Evolutionary conservation across 768 basidiomycete genomes (phyloP).

Genomic region (Trametes villosa): DNA sequence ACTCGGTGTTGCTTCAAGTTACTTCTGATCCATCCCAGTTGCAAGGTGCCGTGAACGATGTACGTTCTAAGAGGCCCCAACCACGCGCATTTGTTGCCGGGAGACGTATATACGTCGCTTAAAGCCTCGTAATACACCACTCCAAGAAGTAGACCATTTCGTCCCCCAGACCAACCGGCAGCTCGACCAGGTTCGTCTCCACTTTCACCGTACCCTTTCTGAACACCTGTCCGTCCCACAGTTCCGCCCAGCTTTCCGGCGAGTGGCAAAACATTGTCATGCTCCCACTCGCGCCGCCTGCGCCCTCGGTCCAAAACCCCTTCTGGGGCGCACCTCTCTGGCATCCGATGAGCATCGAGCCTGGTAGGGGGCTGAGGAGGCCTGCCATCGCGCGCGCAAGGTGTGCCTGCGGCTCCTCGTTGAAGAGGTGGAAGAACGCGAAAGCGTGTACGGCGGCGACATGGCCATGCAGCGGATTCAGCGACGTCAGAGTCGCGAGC

Average conservation of each 20-base stretch:
- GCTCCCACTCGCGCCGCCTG: conserved; percentile 7
- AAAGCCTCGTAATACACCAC: conserved; percentile 22
- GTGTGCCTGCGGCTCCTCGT: conserved; percentile 40
- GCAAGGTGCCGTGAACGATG: no score
- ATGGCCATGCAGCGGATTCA: conserved; percentile 50
- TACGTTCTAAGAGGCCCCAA: no score
- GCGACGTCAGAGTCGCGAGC: conserved; percentile 40
- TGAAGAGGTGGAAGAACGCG: conserved; percentile 53
- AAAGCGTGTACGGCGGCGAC: conserved; percentile 52
- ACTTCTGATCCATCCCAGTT: no score
- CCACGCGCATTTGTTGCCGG: neutral
- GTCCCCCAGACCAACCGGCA: neutral
- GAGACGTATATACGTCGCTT: neutral
- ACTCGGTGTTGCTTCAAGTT: no score
- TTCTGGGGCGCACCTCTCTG: no score
- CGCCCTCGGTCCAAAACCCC: neutral
- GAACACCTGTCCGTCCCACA: conserved; percentile 45
- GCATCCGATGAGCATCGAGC: conserved; percentile 53
- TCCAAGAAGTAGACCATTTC: neutral
- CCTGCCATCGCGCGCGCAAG: conserved; percentile 45
- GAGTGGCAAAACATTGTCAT: conserved; percentile 40
- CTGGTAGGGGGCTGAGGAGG: conserved; percentile 44
- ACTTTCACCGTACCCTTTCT: conserved; percentile 39
- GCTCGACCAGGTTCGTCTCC: conserved; percentile 21
- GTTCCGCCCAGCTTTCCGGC: conserved; percentile 41